These are phyloP conservation scores for Suillus occidentalis DNA, from an alignment of 768 basidiomycete species.

Conservation along the genomic window DNA sequence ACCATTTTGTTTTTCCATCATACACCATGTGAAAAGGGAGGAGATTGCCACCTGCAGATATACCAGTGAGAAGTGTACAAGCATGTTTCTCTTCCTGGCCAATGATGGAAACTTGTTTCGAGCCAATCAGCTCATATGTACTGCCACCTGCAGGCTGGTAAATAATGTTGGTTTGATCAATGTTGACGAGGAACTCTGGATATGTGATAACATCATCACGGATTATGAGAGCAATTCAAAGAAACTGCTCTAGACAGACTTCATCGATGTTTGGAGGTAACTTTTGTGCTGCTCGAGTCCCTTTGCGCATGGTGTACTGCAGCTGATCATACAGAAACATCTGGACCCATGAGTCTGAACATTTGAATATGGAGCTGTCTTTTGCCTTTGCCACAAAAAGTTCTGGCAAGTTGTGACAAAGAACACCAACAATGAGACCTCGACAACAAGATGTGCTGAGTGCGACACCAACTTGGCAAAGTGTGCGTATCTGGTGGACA, in stretches of 20 bases:
- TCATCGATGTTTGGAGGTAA: background rate
- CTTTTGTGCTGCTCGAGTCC: background rate
- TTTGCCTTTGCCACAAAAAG: no score
- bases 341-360: no score
- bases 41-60: conserved; percentile 26
- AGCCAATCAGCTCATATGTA: conserved; percentile 12
- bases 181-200: conserved; percentile 29
- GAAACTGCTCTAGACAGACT: background rate
- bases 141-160: conserved; percentile 23
- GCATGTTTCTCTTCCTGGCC: conserved; percentile 40
- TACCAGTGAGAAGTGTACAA: conserved; percentile 36
- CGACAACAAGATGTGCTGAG: no score
- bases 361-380: no score
- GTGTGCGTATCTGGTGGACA: no score
- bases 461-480: no score
- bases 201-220: background rate
- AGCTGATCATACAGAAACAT: no score
- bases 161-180: conserved; percentile 36
- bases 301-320: no score
- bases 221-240: background rate
- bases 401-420: no score
- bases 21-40: conserved; percentile 18
- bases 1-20: no score
- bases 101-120: conserved; percentile 34
- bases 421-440: no score